A percentile compares a stretch with the other conserved stretches of the same genome.
Evolutionary conservation across 2,329 filamentous ascomycete species (phyloP).

Genomic region (Exserohilum turcica): DNA sequence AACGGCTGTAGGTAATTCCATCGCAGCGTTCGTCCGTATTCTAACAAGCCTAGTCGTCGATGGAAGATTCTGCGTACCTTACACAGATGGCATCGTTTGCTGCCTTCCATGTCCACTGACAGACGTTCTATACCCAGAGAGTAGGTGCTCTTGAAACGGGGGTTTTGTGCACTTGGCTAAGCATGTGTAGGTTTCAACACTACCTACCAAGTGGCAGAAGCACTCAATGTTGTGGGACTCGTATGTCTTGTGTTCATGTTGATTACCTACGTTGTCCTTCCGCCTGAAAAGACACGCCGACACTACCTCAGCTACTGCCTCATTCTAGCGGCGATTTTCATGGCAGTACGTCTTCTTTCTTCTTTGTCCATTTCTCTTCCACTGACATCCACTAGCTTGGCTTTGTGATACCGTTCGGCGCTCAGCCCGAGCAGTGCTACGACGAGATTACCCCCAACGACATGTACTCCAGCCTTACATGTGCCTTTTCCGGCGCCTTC

Average conservation of each 20-base stretch:
- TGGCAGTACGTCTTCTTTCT: constrained; percentile 68
- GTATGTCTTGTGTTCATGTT: constrained; percentile 76
- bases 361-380: neutral
- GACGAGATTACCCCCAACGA: constrained; percentile 91
- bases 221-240: constrained; percentile 77
- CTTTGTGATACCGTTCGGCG: constrained; percentile 85
- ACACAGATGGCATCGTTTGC: constrained; percentile 64
- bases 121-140: constrained; percentile 71
- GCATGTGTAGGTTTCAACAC: constrained; percentile 54
- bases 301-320: constrained; percentile 94
- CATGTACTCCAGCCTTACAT: constrained; percentile 81
- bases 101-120: constrained; percentile 90
- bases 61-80: constrained; percentile 63
- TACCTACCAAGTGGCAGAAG: constrained; percentile 73
- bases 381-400: constrained; percentile 65
- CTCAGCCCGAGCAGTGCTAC: constrained; percentile 79
- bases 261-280: constrained; percentile 77
- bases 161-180: constrained; percentile 11
- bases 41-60: constrained; percentile 54
- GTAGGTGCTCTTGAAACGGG: constrained; percentile 46
- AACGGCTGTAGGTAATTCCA: constrained; percentile 67
- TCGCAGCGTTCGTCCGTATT: constrained; percentile 1
- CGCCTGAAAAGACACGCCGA: constrained; percentile 84
- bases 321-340: constrained; percentile 73
- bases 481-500: constrained; percentile 86